A percentile compares a stretch with the other conserved stretches of the same genome.
Conservation (phyloP, 2,329 filamentous ascomycete species). For the Celoporthe dispersa region DNA sequence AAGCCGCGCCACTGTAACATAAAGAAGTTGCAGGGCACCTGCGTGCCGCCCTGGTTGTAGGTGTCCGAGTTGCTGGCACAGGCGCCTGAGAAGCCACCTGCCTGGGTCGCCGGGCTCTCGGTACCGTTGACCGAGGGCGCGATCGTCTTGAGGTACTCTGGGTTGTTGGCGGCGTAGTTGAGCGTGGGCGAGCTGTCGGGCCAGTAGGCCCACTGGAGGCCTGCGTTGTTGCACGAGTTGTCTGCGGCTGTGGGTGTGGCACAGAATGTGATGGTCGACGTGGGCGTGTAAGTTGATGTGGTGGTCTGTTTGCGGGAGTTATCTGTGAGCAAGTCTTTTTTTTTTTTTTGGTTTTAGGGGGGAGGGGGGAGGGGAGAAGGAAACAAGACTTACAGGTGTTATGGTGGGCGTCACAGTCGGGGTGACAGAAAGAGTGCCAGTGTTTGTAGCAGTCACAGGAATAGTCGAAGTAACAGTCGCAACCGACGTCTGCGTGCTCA, state of each 20-base stretch:
- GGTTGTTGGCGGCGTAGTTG: conserved; percentile 11
- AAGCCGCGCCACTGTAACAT: background rate
- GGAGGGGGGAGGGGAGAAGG: background rate
- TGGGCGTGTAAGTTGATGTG: conserved; percentile 6
- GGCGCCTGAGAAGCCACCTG: background rate
- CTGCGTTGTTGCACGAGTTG: conserved; percentile 4
- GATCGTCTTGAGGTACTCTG: conserved; percentile 1
- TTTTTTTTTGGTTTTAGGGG: background rate
- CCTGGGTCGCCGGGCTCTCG: background rate
- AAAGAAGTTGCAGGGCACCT: background rate
- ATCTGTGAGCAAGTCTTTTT: background rate
- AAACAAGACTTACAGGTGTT: background rate
- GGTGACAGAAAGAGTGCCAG: background rate
- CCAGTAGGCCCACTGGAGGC: conserved; percentile 10
- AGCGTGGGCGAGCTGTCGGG: background rate
- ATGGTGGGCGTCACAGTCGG: conserved; percentile 8
- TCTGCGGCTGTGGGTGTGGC: background rate
- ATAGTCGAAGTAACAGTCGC: background rate
- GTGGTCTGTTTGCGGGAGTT: background rate
- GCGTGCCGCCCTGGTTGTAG: background rate
- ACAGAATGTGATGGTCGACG: background rate
- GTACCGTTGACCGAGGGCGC: background rate
- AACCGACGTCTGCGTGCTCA: background rate
- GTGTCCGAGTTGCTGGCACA: background rate
- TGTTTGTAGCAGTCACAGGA: background rate